phyloP scores from a whole-genome alignment of 1,284 basidiomycete genomes.

The Nidula niveotomentosa region DNA sequence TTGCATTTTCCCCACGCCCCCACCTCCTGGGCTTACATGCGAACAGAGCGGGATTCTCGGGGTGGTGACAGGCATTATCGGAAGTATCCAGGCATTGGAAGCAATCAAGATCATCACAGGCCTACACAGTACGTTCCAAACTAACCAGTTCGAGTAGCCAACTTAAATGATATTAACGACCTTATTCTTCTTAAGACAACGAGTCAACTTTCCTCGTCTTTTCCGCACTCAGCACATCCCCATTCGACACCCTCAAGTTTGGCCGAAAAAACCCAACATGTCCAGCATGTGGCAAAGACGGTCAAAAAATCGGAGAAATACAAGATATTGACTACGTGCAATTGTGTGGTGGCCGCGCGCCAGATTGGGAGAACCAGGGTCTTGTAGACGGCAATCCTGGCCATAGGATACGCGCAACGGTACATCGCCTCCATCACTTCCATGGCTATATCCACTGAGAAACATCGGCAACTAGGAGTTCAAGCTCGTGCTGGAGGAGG shows the following conservation, averaged over 20 bases:
- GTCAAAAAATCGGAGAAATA: slow-evolving; percentile 38
- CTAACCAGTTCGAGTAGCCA: not conserved
- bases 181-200: slow-evolving; percentile 36
- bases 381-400: slow-evolving; percentile 32
- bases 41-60: slow-evolving; percentile 93
- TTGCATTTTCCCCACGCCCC: slow-evolving; percentile 86
- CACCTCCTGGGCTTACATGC: slow-evolving; percentile 73
- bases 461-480: slow-evolving; percentile 22
- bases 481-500: slow-evolving; percentile 8
- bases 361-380: slow-evolving; percentile 64
- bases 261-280: slow-evolving; percentile 66
- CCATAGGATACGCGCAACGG: slow-evolving; percentile 51
- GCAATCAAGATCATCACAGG: slow-evolving; percentile 83
- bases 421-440: slow-evolving; percentile 15
- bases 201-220: slow-evolving; percentile 70
- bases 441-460: not conserved
- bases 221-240: slow-evolving; percentile 66
- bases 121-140: slow-evolving; percentile 55
- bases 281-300: slow-evolving; percentile 54
- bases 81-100: slow-evolving; percentile 90
- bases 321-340: slow-evolving; percentile 67
- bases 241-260: slow-evolving; percentile 84
- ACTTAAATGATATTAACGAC: not conserved
- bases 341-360: slow-evolving; percentile 71
- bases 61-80: slow-evolving; percentile 88